Conservation (phyloP, 129 eudicot genomes). For the Artemisia argyi region DNA sequence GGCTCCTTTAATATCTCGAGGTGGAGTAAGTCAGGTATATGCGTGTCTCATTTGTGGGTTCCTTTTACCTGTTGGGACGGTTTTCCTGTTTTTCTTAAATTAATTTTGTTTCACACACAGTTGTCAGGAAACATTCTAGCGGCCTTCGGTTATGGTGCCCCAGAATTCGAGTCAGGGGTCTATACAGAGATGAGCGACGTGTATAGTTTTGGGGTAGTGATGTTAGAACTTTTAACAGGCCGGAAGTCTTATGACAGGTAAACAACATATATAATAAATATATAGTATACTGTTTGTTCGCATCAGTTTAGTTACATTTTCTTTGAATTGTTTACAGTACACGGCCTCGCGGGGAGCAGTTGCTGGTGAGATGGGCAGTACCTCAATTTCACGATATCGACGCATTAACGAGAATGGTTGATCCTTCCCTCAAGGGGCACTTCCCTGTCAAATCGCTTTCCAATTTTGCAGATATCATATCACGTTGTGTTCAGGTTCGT, state of each 20-base stretch:
- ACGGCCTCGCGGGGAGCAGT: conserved; percentile 81
- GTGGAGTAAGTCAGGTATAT: conserved; percentile 91
- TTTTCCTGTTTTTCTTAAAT: background rate
- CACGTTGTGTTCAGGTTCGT: conserved; percentile 80
- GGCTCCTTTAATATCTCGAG: conserved; percentile 69
- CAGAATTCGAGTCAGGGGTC: conserved; percentile 85
- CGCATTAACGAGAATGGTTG: conserved; percentile 88
- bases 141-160: conserved; percentile 88
- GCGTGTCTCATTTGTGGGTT: background rate
- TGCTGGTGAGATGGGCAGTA: conserved; percentile 91
- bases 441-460: conserved; percentile 81
- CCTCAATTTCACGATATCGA: conserved; percentile 92
- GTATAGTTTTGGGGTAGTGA: conserved; percentile 94
- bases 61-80: background rate
- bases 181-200: conserved; percentile 90
- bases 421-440: conserved; percentile 74
- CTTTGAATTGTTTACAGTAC: conserved; percentile 32
- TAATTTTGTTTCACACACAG: conserved; percentile 39
- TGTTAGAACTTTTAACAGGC: conserved; percentile 91
- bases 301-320: background rate
- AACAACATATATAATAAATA: conserved; percentile 5
- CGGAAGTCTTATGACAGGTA: conserved; percentile 93
- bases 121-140: conserved; percentile 81
- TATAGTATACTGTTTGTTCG: background rate
- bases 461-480: conserved; percentile 83